These are phyloP conservation scores for Pseudonectria buxi DNA, from an alignment of 2,329 filamentous ascomycete genomes.

Conservation along the genomic window DNA sequence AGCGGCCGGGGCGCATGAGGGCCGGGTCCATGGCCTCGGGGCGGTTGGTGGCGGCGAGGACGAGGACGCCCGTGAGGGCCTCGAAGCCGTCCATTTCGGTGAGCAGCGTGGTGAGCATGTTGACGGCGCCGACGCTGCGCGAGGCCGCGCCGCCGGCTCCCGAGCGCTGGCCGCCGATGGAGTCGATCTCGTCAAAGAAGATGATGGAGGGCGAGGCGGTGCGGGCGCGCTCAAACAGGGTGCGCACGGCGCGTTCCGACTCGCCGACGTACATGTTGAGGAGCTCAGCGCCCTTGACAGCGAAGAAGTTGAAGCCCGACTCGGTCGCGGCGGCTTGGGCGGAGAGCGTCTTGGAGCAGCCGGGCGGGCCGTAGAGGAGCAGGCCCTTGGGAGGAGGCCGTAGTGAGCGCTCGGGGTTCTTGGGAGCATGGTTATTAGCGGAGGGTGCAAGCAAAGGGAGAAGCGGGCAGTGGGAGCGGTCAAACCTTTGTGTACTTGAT, in stretches of 20 bases:
- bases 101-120: conserved; percentile 81
- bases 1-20: conserved; percentile 75
- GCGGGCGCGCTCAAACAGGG: conserved; percentile 77
- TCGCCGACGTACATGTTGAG: conserved; percentile 97
- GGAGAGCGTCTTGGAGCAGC: conserved; percentile 89
- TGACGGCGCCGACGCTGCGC: conserved; percentile 49
- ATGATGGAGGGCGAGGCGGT: conserved; percentile 87
- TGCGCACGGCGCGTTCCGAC: conserved; percentile 77
- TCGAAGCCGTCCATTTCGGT: conserved; percentile 97
- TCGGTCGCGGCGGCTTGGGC: conserved; percentile 89
- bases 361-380: conserved; percentile 84
- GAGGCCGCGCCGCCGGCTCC: conserved; percentile 34
- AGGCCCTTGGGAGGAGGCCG: conserved; percentile 68
- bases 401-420: conserved; percentile 32
- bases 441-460: not conserved
- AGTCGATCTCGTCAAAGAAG: conserved; percentile 95
- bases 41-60: conserved; percentile 87
- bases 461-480: not conserved
- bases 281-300: conserved; percentile 87
- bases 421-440: conserved; percentile 5
- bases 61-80: conserved; percentile 70
- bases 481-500: conserved; percentile 35
- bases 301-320: conserved; percentile 86
- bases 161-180: conserved; percentile 58
- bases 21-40: conserved; percentile 82